phyloP scores from a whole-genome alignment of 495 filamentous ascomycete genomes.

The Clavariopsis aquatica region DNA sequence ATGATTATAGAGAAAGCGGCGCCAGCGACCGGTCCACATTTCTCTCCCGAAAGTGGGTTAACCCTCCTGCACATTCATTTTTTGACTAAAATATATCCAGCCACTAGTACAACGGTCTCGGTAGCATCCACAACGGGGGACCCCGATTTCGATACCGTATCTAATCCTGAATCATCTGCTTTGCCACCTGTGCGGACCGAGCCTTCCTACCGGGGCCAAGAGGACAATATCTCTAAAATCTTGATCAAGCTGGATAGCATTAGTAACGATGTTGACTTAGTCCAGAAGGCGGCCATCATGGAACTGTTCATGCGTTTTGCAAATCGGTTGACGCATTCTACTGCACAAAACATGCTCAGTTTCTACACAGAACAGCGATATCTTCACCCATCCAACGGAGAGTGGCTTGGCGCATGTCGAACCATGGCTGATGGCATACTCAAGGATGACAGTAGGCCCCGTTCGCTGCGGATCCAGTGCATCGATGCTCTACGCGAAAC shows the following conservation, averaged over 20 bases:
- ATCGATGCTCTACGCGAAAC: conserved; percentile 65
- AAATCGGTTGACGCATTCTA: conserved; percentile 58
- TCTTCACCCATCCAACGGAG: conserved; percentile 68
- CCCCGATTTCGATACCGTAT: background rate
- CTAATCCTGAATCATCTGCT: conserved; percentile 1
- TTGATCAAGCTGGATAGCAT: conserved; percentile 39
- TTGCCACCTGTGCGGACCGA: background rate
- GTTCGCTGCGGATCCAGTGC: conserved; percentile 62
- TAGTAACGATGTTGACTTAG: conserved; percentile 41
- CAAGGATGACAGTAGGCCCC: conserved; percentile 60
- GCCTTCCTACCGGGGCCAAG: background rate
- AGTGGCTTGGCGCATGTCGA: conserved; percentile 66
- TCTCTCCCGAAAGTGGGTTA: background rate
- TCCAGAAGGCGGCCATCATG: conserved; percentile 64
- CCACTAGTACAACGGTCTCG: conserved; percentile 1
- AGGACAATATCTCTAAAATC: conserved; percentile 19
- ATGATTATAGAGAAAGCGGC: background rate
- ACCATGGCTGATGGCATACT: conserved; percentile 67
- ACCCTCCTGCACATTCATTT: background rate
- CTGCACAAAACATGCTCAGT: conserved; percentile 58
- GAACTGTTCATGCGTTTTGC: conserved; percentile 67
- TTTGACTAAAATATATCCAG: background rate
- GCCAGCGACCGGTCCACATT: background rate
- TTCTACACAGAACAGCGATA: conserved; percentile 62
- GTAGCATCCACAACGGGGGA: conserved; percentile 1